A percentile compares a stretch with the other conserved stretches of the same genome.
Conservation (phyloP, 2,329 filamentous ascomycete species). For the Fusarium continuum region DNA sequence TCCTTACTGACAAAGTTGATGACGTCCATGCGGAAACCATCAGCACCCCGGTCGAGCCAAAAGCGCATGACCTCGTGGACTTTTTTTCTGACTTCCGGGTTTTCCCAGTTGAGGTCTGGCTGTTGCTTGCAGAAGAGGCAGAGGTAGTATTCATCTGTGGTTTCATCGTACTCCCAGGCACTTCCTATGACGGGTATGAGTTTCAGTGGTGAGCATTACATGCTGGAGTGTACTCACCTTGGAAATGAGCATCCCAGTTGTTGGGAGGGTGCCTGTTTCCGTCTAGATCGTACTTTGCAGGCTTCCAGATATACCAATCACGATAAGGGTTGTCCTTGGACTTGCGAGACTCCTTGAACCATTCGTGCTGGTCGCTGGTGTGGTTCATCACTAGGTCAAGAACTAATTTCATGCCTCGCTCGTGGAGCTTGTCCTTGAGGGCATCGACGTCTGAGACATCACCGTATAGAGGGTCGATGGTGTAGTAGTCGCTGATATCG, state of each 20-base stretch:
- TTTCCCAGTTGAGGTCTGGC: conserved; percentile 83
- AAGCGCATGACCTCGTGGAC: conserved; percentile 76
- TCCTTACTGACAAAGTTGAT: conserved; percentile 75
- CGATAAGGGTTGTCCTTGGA: conserved; percentile 63
- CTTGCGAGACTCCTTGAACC: conserved; percentile 66
- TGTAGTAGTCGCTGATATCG: conserved; percentile 74
- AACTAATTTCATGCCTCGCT: conserved; percentile 72
- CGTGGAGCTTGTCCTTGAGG: conserved; percentile 68
- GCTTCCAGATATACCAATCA: conserved; percentile 73
- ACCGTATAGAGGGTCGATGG: conserved; percentile 73
- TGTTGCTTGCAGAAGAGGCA: conserved; percentile 76
- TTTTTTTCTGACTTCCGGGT: conserved; percentile 68
- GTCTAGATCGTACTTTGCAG: conserved; percentile 63
- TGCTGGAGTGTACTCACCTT: conserved; percentile 39
- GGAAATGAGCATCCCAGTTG: conserved; percentile 60
- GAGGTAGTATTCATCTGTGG: conserved; percentile 65
- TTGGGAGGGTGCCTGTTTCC: conserved; percentile 69
- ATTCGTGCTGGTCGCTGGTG: conserved; percentile 65
- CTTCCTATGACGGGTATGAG: conserved; percentile 46
- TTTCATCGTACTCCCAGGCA: conserved; percentile 60
- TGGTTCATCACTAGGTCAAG: conserved; percentile 81
- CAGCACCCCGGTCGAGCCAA: conserved; percentile 75
- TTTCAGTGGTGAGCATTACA: not conserved
- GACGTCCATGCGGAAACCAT: conserved; percentile 73
- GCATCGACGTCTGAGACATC: conserved; percentile 72